Evolutionary conservation across 176 grass and related monocot genomes (phyloP).

Genomic region (Triticum dicoccoides): DNA sequence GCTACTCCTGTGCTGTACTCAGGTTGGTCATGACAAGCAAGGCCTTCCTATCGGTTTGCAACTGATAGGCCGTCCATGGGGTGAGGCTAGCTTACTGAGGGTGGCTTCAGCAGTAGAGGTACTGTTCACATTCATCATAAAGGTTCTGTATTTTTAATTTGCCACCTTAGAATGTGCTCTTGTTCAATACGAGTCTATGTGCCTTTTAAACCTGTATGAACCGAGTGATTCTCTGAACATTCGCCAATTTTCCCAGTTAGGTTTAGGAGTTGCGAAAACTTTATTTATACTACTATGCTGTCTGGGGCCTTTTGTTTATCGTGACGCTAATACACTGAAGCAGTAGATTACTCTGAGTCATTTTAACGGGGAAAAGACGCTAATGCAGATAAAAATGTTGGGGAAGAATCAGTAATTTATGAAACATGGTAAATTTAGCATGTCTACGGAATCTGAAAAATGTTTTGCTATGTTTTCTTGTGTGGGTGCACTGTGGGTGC

Average conservation of each 20-base stretch:
- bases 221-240: too few species aligned
- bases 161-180: not conserved
- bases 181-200: not conserved
- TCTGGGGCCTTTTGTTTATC: not conserved
- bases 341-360: too few species aligned
- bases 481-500: too few species aligned
- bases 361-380: not conserved
- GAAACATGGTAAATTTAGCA: not conserved
- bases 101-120: constrained; percentile 88
- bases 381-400: not conserved
- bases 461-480: too few species aligned
- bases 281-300: not conserved
- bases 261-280: not conserved
- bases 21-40: constrained; percentile 90
- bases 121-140: constrained; percentile 15
- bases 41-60: constrained; percentile 94
- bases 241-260: too few species aligned
- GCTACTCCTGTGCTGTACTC: constrained; percentile 14
- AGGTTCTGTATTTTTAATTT: not conserved
- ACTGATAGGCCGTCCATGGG: constrained; percentile 95
- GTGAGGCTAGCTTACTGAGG: constrained; percentile 88
- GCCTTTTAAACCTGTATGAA: not conserved
- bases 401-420: too few species aligned
- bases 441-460: not conserved
- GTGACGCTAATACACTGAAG: too few species aligned